These are phyloP conservation scores for Pisolithus marmoratus DNA, from an alignment of 768 basidiomycete species.

Conservation along the genomic window DNA sequence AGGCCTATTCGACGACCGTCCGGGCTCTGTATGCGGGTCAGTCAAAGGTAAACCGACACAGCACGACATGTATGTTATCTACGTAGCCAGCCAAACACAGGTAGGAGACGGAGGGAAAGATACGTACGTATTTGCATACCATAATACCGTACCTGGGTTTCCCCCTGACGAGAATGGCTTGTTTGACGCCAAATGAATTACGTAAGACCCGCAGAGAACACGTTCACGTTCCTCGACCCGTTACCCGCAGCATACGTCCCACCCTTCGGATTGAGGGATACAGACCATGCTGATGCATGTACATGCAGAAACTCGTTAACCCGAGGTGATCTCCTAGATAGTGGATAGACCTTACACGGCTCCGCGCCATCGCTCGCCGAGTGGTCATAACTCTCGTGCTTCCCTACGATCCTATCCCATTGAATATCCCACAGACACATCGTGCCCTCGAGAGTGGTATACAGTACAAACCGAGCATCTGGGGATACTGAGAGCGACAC, in stretches of 20 bases:
- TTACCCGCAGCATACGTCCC: constrained; percentile 72
- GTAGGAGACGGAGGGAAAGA: constrained; percentile 4
- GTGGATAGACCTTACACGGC: constrained; percentile 49
- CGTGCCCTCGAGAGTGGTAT: constrained; percentile 81
- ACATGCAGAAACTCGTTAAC: neutral
- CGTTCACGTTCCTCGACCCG: constrained; percentile 61
- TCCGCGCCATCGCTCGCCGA: constrained; percentile 51
- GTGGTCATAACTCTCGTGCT: constrained; percentile 68
- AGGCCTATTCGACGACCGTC: too few relatives aligned
- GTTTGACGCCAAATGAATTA: constrained; percentile 64
- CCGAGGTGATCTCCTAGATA: neutral
- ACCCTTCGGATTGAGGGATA: constrained; percentile 73
- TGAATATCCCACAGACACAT: constrained; percentile 71
- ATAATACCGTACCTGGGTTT: constrained; percentile 77
- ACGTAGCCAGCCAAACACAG: neutral
- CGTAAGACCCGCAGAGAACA: constrained; percentile 64
- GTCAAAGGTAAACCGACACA: neutral
- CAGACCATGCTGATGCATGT: constrained; percentile 64
- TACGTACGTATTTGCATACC: constrained; percentile 59
- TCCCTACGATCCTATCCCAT: constrained; percentile 53
- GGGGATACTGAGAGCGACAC: constrained; percentile 72
- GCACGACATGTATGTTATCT: constrained; percentile 1
- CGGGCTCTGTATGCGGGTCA: constrained; percentile 56
- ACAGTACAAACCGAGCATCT: constrained; percentile 61
- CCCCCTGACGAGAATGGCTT: constrained; percentile 56